These are phyloP conservation scores for Anastatica hierochuntica DNA, from an alignment of 345 rosid genomes.

Conservation along the genomic window DNA sequence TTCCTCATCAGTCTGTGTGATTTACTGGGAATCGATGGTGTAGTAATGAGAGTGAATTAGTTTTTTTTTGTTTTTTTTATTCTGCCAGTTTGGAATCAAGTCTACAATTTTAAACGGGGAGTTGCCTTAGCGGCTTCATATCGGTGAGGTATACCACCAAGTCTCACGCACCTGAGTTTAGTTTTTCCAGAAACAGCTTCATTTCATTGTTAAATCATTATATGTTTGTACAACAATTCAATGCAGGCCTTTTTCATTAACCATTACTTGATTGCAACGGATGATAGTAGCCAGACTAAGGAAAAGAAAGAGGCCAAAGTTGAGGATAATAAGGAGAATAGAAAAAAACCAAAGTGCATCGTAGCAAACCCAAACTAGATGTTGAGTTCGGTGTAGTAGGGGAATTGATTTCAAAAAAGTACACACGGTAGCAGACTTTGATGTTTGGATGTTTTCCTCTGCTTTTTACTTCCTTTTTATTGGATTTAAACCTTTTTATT, in stretches of 20 bases:
- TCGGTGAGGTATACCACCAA: slow-evolving; percentile 61
- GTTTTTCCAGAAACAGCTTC: background rate
- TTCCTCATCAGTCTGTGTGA: too few species aligned
- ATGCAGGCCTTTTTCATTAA: slow-evolving; percentile 95
- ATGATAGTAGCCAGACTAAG: slow-evolving; percentile 47
- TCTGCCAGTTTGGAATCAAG: slow-evolving; percentile 73
- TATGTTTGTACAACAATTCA: slow-evolving; percentile 58
- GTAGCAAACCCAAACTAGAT: slow-evolving; percentile 49
- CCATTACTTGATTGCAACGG: slow-evolving; percentile 84
- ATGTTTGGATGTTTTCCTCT: slow-evolving; percentile 11
- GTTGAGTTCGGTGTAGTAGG: slow-evolving; percentile 91
- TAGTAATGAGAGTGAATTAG: too few species aligned
- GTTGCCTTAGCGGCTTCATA: slow-evolving; percentile 91
- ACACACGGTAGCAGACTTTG: too few species aligned
- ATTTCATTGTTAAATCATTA: background rate
- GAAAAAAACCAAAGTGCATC: slow-evolving; percentile 37
- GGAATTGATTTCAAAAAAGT: slow-evolving; percentile 95
- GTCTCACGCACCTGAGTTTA: background rate
- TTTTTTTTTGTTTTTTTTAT: background rate
- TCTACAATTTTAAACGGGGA: slow-evolving; percentile 82
- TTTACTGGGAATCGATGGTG: too few species aligned
- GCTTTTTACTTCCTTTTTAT: background rate
- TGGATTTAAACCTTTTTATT: background rate
- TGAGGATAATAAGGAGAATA: slow-evolving; percentile 31
- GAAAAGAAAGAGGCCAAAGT: slow-evolving; percentile 40